Evolutionary conservation across 768 basidiomycete genomes (phyloP), one percentile per base, ranked within the genome.

Genomic region (Lactifluus hygrophoroides): DNA sequence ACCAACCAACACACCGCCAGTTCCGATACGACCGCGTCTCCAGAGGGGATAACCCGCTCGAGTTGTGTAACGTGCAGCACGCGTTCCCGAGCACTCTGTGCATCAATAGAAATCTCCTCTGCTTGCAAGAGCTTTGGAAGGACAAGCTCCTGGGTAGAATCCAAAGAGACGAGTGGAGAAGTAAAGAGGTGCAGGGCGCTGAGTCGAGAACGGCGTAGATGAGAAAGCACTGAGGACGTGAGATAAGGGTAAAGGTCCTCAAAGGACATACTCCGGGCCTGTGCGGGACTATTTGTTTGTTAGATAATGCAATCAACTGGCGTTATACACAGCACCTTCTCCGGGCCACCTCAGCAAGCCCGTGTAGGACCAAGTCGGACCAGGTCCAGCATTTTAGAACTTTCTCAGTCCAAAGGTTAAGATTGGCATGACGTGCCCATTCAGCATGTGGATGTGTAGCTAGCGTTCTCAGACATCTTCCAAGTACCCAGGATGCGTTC

Each of bases 31-130:
- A 76, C 66, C 38, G 76, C 74, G 47, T 84, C 82, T 3, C 76
- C 82, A 10, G 79, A 78, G 45, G 71, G 74, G 45, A 88, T 77
- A 5, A 80, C 76, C 59, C 83, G 79, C 1, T 79, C 84, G 2
- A 94, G 77, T 51, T 87, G 79, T 3, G 83, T 81, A 8, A 95
- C 88, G 25, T 84, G 76, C 66, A 95, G 71, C 3, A 90, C 83
- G 44, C 92, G 81, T 66, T 98, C 95, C 35, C 95, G 78, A 2
- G 87, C 87, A 44, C 91, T 89, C 60, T 85, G 82, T 2, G 87
- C 74, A 55, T 93, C 87, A 35, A 96, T 68, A 2, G 88, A 74
- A 5, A 88, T 82, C 58, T 90, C 82, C 68, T 99, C 96, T 2
- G 86, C 89, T 58, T 86, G 83, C 23, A 93, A 68, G 67, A 88